phyloP scores from a whole-genome alignment of 176 grass and related monocot genomes.

The Rhynchospora pubera region DNA sequence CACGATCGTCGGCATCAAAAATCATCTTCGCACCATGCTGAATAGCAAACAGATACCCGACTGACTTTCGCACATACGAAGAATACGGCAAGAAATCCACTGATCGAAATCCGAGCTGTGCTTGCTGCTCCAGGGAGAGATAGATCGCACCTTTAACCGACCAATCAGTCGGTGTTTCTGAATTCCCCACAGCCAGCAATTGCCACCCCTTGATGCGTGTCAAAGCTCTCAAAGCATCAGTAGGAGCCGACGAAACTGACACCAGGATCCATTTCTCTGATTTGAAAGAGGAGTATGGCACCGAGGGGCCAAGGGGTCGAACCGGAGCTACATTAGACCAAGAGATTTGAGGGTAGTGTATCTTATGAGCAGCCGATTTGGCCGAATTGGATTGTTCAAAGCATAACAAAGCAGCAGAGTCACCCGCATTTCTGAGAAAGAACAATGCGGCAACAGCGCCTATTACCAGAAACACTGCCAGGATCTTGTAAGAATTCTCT shows the following conservation, averaged over 20 bases:
- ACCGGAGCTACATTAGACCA: constrained; percentile 63
- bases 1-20: constrained; percentile 90
- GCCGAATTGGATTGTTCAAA: constrained; percentile 43
- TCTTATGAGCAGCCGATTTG: constrained; percentile 23
- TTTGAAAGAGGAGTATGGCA: constrained; percentile 60
- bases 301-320: constrained; percentile 10
- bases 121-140: constrained; percentile 87
- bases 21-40: constrained; percentile 92
- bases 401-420: constrained; percentile 66
- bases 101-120: constrained; percentile 76
- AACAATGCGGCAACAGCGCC: constrained; percentile 68
- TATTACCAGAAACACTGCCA: constrained; percentile 47
- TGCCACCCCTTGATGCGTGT: constrained; percentile 79
- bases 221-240: constrained; percentile 51
- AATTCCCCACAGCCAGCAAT: constrained; percentile 83
- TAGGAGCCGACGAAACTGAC: constrained; percentile 66
- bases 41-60: constrained; percentile 88
- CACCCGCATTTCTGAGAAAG: constrained; percentile 74
- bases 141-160: constrained; percentile 93
- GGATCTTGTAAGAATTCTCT: constrained; percentile 73
- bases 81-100: constrained; percentile 88
- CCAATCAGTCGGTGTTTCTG: constrained; percentile 69
- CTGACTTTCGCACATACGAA: constrained; percentile 82
- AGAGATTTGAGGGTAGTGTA: constrained; percentile 54
- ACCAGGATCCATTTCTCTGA: constrained; percentile 90